These are phyloP conservation scores for Pseudofabraea citricarpa DNA, from an alignment of 2,329 filamentous ascomycete species.

Conservation along the genomic window DNA sequence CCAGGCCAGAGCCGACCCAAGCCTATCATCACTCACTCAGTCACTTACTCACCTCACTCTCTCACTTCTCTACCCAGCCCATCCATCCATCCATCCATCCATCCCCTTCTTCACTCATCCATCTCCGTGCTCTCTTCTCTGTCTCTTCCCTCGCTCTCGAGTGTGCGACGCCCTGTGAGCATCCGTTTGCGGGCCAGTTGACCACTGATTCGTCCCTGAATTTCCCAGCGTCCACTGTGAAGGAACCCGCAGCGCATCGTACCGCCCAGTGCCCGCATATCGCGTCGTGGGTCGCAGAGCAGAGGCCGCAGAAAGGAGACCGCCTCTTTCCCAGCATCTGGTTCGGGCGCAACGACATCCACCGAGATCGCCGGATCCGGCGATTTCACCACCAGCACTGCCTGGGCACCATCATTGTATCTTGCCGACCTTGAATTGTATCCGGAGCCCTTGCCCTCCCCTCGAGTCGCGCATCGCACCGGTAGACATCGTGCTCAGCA, in stretches of 20 bases:
- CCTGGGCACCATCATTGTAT: background rate
- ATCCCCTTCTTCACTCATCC: background rate
- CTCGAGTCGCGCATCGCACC: background rate
- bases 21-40: no score
- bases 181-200: background rate
- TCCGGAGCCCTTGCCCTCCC: background rate
- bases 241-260: constrained; percentile 10
- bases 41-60: no score
- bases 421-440: background rate
- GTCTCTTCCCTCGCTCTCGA: background rate
- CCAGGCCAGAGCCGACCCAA: no score
- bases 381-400: background rate
- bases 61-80: no score
- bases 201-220: constrained; percentile 4
- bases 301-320: constrained; percentile 10
- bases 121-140: background rate
- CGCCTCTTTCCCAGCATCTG: constrained; percentile 7
- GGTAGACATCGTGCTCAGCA: constrained; percentile 1
- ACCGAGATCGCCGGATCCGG: constrained; percentile 9
- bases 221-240: background rate
- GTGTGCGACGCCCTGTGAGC: background rate
- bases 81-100: constrained; percentile 3
- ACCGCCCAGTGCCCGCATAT: constrained; percentile 18
- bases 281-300: constrained; percentile 19
- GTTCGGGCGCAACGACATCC: constrained; percentile 8